These are phyloP conservation scores for Lunularia cruciata DNA, from an alignment of 225 moss, liverwort and hornwort species.

Conservation along the genomic window DNA sequence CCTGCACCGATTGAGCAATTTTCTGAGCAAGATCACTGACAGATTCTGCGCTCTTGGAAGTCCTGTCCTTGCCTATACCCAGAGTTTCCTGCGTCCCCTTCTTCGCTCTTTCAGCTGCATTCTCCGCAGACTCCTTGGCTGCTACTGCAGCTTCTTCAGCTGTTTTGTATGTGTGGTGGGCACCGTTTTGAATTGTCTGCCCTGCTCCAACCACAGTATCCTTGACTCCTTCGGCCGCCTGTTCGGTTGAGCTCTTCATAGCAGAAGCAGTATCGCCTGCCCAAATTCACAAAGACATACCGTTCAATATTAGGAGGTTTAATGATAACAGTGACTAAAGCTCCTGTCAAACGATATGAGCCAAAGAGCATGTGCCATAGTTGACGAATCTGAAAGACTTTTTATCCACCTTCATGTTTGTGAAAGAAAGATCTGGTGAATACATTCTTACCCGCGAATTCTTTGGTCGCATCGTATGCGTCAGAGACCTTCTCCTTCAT, in stretches of 20 bases:
- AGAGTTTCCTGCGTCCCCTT: conserved; percentile 2
- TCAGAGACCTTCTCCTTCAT: conserved; percentile 45
- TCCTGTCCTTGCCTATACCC: conserved; percentile 2
- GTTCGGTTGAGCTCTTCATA: background rate
- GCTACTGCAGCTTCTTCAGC: conserved; percentile 44
- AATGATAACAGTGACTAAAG: too few species aligned
- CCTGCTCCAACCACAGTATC: conserved; percentile 35
- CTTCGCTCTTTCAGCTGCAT: conserved; percentile 7
- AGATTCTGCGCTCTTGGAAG: background rate
- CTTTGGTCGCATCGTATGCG: conserved; percentile 49
- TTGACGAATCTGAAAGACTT: too few species aligned
- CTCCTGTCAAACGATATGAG: too few species aligned
- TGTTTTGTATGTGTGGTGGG: conserved; percentile 34
- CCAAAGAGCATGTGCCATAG: too few species aligned
- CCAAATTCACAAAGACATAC: background rate
- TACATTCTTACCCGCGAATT: conserved; percentile 51
- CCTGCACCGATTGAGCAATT: conserved; percentile 28
- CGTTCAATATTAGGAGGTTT: background rate
- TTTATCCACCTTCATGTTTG: too few species aligned
- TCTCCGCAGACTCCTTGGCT: conserved; percentile 24
- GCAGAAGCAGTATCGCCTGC: conserved; percentile 13
- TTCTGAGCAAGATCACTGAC: conserved; percentile 19
- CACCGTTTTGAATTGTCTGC: conserved; percentile 41
- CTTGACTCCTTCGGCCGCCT: conserved; percentile 26
- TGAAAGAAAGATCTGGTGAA: too few species aligned